Conservation (phyloP, 805 yeast genomes). For the Zygosaccharomyces kombuchaensis region DNA sequence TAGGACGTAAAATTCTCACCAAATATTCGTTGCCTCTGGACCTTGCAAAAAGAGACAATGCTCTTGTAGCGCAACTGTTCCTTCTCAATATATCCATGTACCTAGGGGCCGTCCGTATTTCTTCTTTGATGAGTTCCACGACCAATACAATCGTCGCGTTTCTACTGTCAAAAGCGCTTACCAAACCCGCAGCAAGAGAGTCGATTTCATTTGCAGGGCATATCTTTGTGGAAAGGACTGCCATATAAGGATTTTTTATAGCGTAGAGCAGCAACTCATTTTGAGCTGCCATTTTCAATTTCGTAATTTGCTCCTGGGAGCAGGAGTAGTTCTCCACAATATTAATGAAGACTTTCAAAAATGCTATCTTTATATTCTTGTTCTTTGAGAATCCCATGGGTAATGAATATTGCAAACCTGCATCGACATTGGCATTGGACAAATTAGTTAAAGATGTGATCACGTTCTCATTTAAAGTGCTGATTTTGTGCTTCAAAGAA, state of each 20-base stretch:
- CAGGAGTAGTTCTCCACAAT: constrained; percentile 42
- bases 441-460: constrained; percentile 64
- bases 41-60: constrained; percentile 66
- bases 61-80: constrained; percentile 76
- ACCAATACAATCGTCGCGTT: constrained; percentile 46
- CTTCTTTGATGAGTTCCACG: constrained; percentile 52
- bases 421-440: constrained; percentile 66
- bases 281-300: constrained; percentile 22
- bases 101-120: constrained; percentile 54
- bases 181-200: constrained; percentile 60
- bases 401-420: constrained; percentile 69
- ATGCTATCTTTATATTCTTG: constrained; percentile 60
- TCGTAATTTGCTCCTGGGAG: constrained; percentile 29
- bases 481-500: constrained; percentile 48
- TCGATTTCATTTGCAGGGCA: constrained; percentile 71
- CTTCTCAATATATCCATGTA: constrained; percentile 73
- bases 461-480: constrained; percentile 56
- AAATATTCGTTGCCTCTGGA: constrained; percentile 62
- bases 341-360: constrained; percentile 71
- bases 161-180: constrained; percentile 48
- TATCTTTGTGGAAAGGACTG: constrained; percentile 50
- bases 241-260: constrained; percentile 40
- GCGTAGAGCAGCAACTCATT: constrained; percentile 32
- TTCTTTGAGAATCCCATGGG: constrained; percentile 76
- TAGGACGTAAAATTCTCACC: constrained; percentile 47